These are phyloP conservation scores for Aspergillus ruber DNA, from an alignment of 2,329 filamentous ascomycete species.

Conservation along the genomic window DNA sequence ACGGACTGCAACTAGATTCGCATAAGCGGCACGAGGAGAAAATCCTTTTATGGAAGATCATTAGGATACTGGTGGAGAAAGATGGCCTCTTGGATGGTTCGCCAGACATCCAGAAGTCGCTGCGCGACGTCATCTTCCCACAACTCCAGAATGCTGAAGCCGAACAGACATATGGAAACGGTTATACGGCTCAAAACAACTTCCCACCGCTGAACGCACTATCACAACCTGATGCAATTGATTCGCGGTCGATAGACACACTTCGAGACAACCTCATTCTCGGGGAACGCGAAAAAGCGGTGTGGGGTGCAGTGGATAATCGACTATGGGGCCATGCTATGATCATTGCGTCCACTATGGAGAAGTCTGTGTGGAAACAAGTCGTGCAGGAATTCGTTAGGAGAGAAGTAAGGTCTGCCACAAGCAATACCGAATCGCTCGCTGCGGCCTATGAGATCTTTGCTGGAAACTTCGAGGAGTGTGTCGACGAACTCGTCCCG, in stretches of 20 bases:
- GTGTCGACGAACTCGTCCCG: slow-evolving; percentile 90
- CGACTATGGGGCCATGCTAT: slow-evolving; percentile 95
- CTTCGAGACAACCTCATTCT: slow-evolving; percentile 67
- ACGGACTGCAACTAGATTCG: slow-evolving; percentile 45
- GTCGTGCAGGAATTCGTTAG: slow-evolving; percentile 93
- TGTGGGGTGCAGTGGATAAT: slow-evolving; percentile 89
- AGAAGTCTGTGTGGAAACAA: slow-evolving; percentile 73
- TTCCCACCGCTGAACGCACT: slow-evolving; percentile 28
- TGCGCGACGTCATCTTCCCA: slow-evolving; percentile 68
- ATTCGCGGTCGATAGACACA: slow-evolving; percentile 62
- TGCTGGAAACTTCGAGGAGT: slow-evolving; percentile 89
- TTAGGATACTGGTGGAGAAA: slow-evolving; percentile 74
- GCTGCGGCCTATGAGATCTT: slow-evolving; percentile 90
- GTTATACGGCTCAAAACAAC: slow-evolving; percentile 27
- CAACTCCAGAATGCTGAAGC: slow-evolving; percentile 34
- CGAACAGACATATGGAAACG: slow-evolving; percentile 18
- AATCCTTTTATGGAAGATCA: slow-evolving; percentile 77
- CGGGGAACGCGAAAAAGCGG: slow-evolving; percentile 83
- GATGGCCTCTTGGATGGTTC: slow-evolving; percentile 77
- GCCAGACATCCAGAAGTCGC: slow-evolving; percentile 62
- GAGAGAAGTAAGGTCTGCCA: slow-evolving; percentile 80
- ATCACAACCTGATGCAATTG: slow-evolving; percentile 59
- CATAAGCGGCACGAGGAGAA: slow-evolving; percentile 71
- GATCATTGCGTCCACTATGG: slow-evolving; percentile 75
- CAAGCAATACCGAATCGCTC: slow-evolving; percentile 75